These are phyloP conservation scores for Skeletonema potamos DNA, from an alignment of 108 stramenopile species.

Conservation along the genomic window DNA sequence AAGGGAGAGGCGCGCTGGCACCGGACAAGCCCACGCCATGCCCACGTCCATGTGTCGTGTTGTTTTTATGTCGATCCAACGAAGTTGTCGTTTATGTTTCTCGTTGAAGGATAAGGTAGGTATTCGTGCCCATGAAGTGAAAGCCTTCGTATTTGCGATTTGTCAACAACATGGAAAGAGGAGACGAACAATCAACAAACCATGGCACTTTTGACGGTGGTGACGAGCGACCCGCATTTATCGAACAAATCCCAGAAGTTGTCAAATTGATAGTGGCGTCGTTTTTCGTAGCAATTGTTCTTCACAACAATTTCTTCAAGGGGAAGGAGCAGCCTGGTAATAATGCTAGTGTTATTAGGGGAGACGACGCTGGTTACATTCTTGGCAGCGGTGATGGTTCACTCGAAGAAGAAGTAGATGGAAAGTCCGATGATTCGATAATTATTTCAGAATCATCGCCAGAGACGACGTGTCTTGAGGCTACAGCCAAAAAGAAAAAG, in stretches of 20 bases:
- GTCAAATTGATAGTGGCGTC: constrained; percentile 3
- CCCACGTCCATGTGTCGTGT: too few species aligned
- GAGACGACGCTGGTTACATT: not conserved
- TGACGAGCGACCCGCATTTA: not conserved
- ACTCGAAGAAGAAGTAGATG: not conserved
- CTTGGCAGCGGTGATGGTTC: not conserved
- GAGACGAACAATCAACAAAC: not conserved
- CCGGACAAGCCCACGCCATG: too few species aligned
- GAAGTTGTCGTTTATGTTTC: too few species aligned
- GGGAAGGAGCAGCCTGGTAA: not conserved
- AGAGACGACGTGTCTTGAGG: not conserved
- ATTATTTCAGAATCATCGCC: not conserved
- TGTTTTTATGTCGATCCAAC: too few species aligned
- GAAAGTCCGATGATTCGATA: not conserved
- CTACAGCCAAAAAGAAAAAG: not conserved
- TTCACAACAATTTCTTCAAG: not conserved
- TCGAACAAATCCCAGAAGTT: not conserved
- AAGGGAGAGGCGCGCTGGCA: not conserved
- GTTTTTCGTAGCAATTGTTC: not conserved
- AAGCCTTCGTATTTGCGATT: too few species aligned
- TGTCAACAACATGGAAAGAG: not conserved
- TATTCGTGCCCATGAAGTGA: too few species aligned
- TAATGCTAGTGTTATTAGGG: not conserved
- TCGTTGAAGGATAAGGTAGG: too few species aligned
- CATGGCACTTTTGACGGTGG: not conserved